These are phyloP conservation scores for Solanum aculeatissimum DNA, from an alignment of 305 asterid species.

Conservation along the genomic window DNA sequence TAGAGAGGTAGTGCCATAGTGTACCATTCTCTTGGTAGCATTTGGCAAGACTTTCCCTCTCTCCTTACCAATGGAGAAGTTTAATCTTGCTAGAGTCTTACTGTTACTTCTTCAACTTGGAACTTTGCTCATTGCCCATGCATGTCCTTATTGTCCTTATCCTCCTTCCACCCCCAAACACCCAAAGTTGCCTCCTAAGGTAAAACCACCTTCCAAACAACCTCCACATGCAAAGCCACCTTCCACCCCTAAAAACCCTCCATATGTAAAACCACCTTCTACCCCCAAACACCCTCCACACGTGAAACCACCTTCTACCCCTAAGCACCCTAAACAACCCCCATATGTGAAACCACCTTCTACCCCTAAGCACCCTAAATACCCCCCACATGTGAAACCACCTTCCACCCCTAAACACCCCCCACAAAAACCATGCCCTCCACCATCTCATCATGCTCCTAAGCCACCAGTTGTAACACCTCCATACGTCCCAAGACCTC, in stretches of 20 bases:
- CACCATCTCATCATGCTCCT: conserved; percentile 9
- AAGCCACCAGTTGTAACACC: conserved; percentile 11
- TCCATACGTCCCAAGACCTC: conserved; percentile 16
- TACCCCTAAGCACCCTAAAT: neutral
- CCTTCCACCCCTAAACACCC: conserved; percentile 6
- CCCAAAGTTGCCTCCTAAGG: conserved; percentile 8
- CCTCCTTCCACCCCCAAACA: conserved; percentile 31
- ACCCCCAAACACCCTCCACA: neutral
- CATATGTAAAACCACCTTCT: conserved; percentile 12
- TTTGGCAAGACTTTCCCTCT: neutral
- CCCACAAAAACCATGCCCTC: conserved; percentile 1
- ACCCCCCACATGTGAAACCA: conserved; percentile 15
- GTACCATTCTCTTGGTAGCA: neutral
- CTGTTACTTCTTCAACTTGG: conserved; percentile 32
- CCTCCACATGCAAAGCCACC: conserved; percentile 13
- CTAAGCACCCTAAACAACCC: neutral
- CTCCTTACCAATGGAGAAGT: neutral
- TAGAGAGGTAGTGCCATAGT: neutral
- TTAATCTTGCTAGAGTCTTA: neutral
- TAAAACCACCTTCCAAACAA: conserved; percentile 1
- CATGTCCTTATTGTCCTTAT: conserved; percentile 44
- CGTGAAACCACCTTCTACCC: conserved; percentile 11
- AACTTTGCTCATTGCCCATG: conserved; percentile 26
- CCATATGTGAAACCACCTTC: conserved; percentile 3
- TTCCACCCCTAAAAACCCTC: neutral